Conservation (phyloP, 2,329 filamentous ascomycete species). For the Fusarium humuli region DNA sequence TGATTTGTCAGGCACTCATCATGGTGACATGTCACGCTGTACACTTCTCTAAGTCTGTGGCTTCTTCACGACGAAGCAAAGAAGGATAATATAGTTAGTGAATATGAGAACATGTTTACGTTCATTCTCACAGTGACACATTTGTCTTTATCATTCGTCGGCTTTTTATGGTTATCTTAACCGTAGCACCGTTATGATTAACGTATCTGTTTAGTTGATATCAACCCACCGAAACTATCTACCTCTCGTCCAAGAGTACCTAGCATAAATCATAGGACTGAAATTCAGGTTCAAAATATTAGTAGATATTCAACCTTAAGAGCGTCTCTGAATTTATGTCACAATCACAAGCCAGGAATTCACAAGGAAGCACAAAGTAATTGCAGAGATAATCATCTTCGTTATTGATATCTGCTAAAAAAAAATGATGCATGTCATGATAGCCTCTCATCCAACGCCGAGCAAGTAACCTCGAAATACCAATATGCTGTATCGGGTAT, state of each 20-base stretch:
- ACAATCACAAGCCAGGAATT: not conserved
- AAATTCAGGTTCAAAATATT: not conserved
- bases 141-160: not conserved
- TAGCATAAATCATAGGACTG: not conserved
- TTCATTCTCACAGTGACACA: not conserved
- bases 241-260: not conserved
- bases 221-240: not conserved
- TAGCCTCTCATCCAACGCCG: conserved; percentile 46
- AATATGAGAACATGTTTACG: not conserved
- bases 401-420: conserved; percentile 44
- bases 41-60: conserved; percentile 26
- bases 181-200: not conserved
- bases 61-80: not conserved
- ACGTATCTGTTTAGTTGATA: not conserved
- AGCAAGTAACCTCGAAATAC: conserved; percentile 41
- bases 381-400: conserved; percentile 33
- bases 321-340: not conserved
- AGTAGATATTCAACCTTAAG: not conserved
- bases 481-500: conserved; percentile 51
- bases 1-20: conserved; percentile 41
- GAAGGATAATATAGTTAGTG: not conserved
- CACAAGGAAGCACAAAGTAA: not conserved
- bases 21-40: conserved; percentile 40
- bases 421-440: conserved; percentile 39
- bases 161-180: not conserved